Conservation (phyloP, 768 basidiomycete species). For the Rhodotorula kratochvilovae region DNA sequence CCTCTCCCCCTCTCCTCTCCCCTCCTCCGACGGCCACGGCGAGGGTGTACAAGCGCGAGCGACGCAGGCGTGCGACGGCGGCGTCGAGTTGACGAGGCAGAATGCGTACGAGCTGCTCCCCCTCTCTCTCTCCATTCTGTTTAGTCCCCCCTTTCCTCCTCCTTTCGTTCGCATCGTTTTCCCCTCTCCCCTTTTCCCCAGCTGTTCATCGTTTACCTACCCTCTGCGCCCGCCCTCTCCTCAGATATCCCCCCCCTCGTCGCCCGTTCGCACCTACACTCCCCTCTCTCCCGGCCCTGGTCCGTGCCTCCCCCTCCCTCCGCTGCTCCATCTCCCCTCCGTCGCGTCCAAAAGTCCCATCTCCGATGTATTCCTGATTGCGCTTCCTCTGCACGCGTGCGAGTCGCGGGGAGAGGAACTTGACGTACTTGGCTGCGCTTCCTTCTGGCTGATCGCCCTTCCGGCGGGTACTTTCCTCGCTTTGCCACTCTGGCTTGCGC, state of each 20-base stretch:
- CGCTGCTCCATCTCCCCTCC: background rate
- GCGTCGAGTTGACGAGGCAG: background rate
- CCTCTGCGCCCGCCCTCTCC: too few species aligned
- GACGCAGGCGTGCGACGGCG: too few species aligned
- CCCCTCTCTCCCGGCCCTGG: background rate
- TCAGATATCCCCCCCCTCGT: background rate
- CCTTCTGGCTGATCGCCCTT: too few species aligned
- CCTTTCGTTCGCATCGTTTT: background rate
- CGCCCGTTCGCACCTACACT: background rate
- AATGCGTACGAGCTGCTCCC: background rate
- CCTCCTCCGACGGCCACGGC: too few species aligned
- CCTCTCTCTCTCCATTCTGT: too few species aligned
- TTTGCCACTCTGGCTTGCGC: too few species aligned
- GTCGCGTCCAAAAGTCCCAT: background rate
- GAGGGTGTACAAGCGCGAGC: too few species aligned
- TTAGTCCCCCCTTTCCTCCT: background rate
- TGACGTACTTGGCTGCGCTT: too few species aligned
- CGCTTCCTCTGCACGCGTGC: background rate
- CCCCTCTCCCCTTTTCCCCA: background rate
- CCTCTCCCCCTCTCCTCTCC: background rate
- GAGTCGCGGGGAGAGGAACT: too few species aligned
- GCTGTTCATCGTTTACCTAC: background rate
- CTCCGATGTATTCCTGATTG: background rate
- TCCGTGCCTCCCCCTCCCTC: background rate
- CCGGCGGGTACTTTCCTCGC: too few species aligned